A percentile compares a stretch with the other conserved stretches of the same genome.
Conservation (phyloP, 2,329 filamentous ascomycete species). For the Colletotrichum sp. region DNA sequence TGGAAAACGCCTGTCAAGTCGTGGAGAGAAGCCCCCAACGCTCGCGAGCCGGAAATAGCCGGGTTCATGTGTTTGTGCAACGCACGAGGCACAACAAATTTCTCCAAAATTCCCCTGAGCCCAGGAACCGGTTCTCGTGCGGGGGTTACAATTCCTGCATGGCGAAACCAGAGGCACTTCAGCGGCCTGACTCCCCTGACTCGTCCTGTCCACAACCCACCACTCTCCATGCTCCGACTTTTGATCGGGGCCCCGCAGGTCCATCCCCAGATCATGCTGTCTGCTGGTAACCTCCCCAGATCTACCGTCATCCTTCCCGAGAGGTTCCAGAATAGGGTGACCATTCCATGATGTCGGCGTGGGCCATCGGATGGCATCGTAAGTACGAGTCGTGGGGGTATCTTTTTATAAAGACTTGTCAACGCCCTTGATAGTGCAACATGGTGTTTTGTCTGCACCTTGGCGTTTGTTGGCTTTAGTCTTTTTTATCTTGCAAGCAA, state of each 20-base stretch:
- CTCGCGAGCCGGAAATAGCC: background rate
- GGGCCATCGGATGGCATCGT: background rate
- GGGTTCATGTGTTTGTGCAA: background rate
- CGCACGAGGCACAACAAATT: background rate
- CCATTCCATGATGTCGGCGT: slow-evolving; percentile 1
- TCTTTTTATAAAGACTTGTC: slow-evolving; percentile 7
- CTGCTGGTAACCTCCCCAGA: background rate
- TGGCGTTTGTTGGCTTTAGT: background rate
- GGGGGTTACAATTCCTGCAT: background rate
- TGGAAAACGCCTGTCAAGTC: background rate
- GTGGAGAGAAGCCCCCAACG: background rate
- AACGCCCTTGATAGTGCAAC: background rate
- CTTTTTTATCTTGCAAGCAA: background rate
- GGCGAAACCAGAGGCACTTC: slow-evolving; percentile 7
- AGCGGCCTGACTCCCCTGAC: background rate
- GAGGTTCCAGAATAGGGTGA: slow-evolving; percentile 1
- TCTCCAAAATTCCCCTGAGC: background rate
- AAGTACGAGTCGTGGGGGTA: background rate
- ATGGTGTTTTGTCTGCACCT: background rate
- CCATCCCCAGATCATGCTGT: slow-evolving; percentile 8
- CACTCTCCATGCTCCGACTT: background rate
- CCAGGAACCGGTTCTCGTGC: background rate
- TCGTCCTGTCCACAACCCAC: background rate
- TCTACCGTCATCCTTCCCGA: background rate
- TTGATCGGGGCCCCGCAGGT: background rate